phyloP scores from a whole-genome alignment of 768 basidiomycete species.

The Pleurotus eryngii region DNA sequence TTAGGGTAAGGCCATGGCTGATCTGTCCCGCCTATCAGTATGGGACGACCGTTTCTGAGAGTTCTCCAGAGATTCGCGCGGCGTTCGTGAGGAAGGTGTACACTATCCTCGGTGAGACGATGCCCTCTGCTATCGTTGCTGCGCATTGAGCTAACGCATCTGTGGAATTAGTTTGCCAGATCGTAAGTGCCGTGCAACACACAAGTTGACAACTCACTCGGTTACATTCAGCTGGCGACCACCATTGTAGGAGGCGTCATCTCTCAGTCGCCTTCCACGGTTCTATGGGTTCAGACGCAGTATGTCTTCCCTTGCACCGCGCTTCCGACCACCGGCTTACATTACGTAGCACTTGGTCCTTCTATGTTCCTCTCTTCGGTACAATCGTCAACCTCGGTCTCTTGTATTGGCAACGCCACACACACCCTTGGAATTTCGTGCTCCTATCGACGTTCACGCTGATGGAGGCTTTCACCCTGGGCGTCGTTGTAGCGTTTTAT shows the following conservation, averaged over 20 bases:
- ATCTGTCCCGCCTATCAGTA: constrained; percentile 44
- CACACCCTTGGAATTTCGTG: constrained; percentile 83
- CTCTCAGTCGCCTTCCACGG: constrained; percentile 55
- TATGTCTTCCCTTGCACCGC: constrained; percentile 29
- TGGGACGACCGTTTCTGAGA: constrained; percentile 76
- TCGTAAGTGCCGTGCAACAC: constrained; percentile 39
- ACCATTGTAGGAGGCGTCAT: constrained; percentile 72
- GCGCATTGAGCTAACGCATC: background rate
- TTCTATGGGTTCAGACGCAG: constrained; percentile 73
- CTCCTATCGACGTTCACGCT: constrained; percentile 85
- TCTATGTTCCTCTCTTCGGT: constrained; percentile 76
- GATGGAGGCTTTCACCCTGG: constrained; percentile 88
- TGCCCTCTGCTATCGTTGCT: background rate
- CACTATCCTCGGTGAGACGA: constrained; percentile 74
- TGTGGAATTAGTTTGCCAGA: constrained; percentile 56
- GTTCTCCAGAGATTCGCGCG: constrained; percentile 71
- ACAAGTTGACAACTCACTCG: too few species aligned
- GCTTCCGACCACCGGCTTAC: background rate
- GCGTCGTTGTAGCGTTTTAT: constrained; percentile 77
- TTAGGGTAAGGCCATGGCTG: background rate
- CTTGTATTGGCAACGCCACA: constrained; percentile 91
- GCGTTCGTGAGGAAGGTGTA: constrained; percentile 93
- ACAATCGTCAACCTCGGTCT: constrained; percentile 76
- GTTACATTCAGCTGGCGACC: constrained; percentile 55
- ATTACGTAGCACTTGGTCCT: constrained; percentile 62